These are phyloP conservation scores for Starmerella tilneyi DNA, from an alignment of 805 yeast species.

Conservation along the genomic window DNA sequence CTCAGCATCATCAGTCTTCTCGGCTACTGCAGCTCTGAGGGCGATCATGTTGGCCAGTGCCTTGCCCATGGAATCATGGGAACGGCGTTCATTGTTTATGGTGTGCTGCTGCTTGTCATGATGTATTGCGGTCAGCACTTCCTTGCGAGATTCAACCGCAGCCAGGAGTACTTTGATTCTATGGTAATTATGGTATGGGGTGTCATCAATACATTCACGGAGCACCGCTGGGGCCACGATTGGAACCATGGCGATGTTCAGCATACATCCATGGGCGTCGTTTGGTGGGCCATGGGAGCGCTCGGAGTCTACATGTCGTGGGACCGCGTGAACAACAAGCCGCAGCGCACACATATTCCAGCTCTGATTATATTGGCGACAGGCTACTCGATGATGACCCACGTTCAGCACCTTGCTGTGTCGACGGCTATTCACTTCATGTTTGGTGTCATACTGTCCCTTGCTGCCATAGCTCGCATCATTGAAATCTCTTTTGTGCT, in stretches of 20 bases:
- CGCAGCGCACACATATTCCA: constrained; percentile 66
- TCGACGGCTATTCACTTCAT: constrained; percentile 81
- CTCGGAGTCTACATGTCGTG: constrained; percentile 70
- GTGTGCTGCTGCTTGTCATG: constrained; percentile 56
- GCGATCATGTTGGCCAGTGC: constrained; percentile 79
- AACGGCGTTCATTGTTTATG: constrained; percentile 69
- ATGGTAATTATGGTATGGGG: constrained; percentile 81
- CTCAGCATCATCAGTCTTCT: constrained; percentile 74
- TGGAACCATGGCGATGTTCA: constrained; percentile 94
- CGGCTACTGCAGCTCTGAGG: constrained; percentile 69
- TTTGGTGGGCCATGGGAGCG: constrained; percentile 94
- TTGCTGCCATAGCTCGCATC: constrained; percentile 66
- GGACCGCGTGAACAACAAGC: constrained; percentile 37
- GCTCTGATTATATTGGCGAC: constrained; percentile 73
- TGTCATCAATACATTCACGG: constrained; percentile 86
- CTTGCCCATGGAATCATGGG: constrained; percentile 98
- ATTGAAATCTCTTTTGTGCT: constrained; percentile 72
- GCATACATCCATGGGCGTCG: constrained; percentile 91
- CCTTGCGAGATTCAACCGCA: constrained; percentile 37
- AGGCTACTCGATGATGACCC: constrained; percentile 92
- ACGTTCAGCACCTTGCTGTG: constrained; percentile 60
- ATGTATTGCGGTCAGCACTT: constrained; percentile 59
- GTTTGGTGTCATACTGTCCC: constrained; percentile 72
- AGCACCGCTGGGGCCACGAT: constrained; percentile 89
- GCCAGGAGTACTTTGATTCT: constrained; percentile 83